Conservation (phyloP, 2,329 filamentous ascomycete genomes). For the Beauveria varroae region DNA sequence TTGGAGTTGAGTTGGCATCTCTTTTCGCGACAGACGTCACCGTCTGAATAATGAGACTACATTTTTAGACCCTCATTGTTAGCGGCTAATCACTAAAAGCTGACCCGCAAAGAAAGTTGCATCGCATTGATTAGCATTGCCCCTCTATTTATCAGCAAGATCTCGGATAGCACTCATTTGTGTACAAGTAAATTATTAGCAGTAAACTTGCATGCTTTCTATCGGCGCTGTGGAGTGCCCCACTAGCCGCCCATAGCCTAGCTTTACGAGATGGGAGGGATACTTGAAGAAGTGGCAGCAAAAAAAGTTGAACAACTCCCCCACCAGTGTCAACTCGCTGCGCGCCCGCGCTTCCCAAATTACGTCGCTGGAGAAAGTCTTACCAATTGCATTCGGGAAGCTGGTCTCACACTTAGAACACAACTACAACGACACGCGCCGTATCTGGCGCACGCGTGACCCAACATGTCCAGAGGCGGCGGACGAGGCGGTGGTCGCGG, state of each 20-base stretch:
- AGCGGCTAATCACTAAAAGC: too few relatives aligned
- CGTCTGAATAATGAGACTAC: too few relatives aligned
- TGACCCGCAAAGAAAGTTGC: too few relatives aligned
- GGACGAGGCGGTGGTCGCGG: conserved; percentile 44
- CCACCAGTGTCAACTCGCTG: neutral
- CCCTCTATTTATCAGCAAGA: too few relatives aligned
- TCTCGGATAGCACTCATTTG: too few relatives aligned
- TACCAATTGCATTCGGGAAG: neutral
- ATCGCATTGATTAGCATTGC: too few relatives aligned
- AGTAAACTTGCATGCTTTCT: neutral
- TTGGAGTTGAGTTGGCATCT: too few relatives aligned
- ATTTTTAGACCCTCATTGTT: too few relatives aligned
- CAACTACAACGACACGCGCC: neutral
- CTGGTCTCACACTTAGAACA: neutral
- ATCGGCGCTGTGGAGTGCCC: neutral
- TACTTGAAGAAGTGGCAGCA: neutral
- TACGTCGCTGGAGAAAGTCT: neutral
- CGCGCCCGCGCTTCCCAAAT: neutral
- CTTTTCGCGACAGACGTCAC: too few relatives aligned
- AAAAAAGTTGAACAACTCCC: neutral
- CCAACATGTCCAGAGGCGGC: conserved; percentile 44
- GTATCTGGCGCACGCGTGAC: neutral
- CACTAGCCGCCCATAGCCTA: neutral
- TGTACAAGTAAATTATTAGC: too few relatives aligned
- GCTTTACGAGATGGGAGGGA: neutral